These are phyloP conservation scores for Mortierella sp. DNA, from an alignment of 371 early-diverging fungal genomes.

Conservation along the genomic window DNA sequence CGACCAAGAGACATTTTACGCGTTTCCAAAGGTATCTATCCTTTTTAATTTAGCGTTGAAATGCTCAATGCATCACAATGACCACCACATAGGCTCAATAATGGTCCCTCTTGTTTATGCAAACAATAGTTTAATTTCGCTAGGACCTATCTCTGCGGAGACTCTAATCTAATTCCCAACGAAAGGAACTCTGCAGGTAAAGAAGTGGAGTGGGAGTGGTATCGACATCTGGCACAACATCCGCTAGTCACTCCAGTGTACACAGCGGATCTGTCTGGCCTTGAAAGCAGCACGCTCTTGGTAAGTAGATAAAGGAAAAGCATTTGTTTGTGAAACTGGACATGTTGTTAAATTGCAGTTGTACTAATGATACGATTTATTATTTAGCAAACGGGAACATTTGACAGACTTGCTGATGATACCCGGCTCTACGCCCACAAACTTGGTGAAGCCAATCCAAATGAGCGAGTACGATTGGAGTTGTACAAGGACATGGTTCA, in stretches of 20 bases:
- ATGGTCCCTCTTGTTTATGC: background rate
- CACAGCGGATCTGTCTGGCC: conserved; percentile 33
- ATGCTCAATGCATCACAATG: too few relatives aligned
- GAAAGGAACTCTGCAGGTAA: conserved; percentile 32
- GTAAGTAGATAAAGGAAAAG: too few relatives aligned
- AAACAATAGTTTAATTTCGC: conserved; percentile 42
- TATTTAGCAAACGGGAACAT: conserved; percentile 51
- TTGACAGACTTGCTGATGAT: conserved; percentile 48
- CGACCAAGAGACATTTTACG: conserved; percentile 21
- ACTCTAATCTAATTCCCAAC: conserved; percentile 32
- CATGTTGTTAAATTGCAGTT: too few relatives aligned
- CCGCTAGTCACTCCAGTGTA: conserved; percentile 40
- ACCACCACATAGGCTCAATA: background rate
- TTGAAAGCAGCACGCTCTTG: conserved; percentile 35
- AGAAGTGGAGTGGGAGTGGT: conserved; percentile 50
- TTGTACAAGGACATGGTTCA: conserved; percentile 51
- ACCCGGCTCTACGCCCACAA: conserved; percentile 41
- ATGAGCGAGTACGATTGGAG: conserved; percentile 34
- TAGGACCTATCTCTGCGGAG: conserved; percentile 46
- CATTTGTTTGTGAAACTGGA: too few relatives aligned
- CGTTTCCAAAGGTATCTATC: conserved; percentile 28
- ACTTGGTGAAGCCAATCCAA: conserved; percentile 32
- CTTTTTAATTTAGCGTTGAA: too few relatives aligned
- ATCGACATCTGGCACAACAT: conserved; percentile 50
- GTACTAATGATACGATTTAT: background rate